phyloP scores from a whole-genome alignment of 2,329 filamentous ascomycete species.

The Diplodia scrobiculata region DNA sequence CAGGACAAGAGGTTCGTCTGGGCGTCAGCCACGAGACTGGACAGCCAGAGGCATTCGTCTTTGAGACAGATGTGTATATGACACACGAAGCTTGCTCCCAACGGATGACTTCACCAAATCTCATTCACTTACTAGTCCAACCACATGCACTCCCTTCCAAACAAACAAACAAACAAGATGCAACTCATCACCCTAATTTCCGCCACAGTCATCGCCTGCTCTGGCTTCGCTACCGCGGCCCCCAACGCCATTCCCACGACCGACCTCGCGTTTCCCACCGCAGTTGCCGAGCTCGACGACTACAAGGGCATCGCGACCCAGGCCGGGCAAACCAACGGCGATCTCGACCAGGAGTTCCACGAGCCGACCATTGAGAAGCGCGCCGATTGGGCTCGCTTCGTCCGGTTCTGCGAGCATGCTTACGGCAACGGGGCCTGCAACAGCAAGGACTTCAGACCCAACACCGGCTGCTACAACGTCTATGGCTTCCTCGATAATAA shows the following conservation, averaged over 20 bases:
- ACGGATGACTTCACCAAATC: not conserved
- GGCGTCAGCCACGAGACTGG: not conserved
- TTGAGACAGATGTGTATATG: conserved; percentile 6
- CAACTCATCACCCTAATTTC: conserved; percentile 18
- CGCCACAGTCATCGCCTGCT: conserved; percentile 1
- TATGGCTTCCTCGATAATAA: not conserved
- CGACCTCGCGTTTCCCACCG: not conserved
- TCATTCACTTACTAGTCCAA: not conserved
- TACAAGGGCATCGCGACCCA: not conserved
- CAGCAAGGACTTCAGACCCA: conserved; percentile 1
- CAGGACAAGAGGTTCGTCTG: not conserved
- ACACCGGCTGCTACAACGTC: conserved; percentile 6
- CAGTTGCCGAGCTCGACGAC: not conserved
- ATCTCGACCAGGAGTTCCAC: not conserved
- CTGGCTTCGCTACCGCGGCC: not conserved
- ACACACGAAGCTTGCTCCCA: not conserved
- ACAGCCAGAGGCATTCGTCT: not conserved
- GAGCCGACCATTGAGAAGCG: conserved; percentile 4
- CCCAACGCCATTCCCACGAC: not conserved
- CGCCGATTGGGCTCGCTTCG: not conserved
- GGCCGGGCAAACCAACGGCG: not conserved
- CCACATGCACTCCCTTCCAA: conserved; percentile 1
- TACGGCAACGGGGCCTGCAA: not conserved
- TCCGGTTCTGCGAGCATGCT: conserved; percentile 1
- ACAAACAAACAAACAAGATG: not conserved